Evolutionary conservation across 164 flowering plant species (phyloP).

Genomic region (Magnolia kwangsiensis): DNA sequence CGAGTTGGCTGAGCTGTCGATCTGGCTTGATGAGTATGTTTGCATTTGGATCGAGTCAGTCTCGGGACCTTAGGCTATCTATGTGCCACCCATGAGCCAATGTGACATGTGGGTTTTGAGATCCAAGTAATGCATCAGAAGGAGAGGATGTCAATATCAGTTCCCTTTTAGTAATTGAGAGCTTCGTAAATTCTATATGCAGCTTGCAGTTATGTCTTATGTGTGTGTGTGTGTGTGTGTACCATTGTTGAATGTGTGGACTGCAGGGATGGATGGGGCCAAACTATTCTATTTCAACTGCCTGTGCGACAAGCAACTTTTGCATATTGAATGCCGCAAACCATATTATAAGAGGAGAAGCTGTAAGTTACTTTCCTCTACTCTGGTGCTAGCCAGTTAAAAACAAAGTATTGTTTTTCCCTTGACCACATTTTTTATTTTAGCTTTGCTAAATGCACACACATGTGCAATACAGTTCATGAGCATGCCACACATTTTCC

Average conservation of each 20-base stretch:
- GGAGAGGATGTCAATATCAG: neutral
- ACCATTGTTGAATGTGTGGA: neutral
- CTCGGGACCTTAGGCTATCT: too few species aligned
- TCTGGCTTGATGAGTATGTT: neutral
- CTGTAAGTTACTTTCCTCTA: constrained; percentile 54
- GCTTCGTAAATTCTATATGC: neutral
- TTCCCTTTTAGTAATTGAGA: neutral
- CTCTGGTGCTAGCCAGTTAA: neutral
- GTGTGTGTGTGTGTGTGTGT: neutral
- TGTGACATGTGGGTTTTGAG: neutral
- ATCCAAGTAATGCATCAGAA: neutral
- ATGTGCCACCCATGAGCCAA: neutral
- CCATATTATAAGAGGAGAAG: constrained; percentile 94
- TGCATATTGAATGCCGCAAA: constrained; percentile 94
- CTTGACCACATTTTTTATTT: neutral
- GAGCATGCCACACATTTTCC: too few species aligned
- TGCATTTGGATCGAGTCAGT: neutral
- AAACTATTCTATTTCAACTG: constrained; percentile 96
- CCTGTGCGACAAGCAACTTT: constrained; percentile 99
- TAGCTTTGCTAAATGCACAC: too few species aligned
- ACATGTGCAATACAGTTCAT: too few species aligned
- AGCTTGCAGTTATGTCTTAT: neutral
- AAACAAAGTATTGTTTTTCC: neutral
- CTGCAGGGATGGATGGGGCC: constrained; percentile 99
- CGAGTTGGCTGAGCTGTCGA: neutral